Base-by-base conservation (phyloP, 805 yeast species). In the Saturnispora gosingensis region DNA sequence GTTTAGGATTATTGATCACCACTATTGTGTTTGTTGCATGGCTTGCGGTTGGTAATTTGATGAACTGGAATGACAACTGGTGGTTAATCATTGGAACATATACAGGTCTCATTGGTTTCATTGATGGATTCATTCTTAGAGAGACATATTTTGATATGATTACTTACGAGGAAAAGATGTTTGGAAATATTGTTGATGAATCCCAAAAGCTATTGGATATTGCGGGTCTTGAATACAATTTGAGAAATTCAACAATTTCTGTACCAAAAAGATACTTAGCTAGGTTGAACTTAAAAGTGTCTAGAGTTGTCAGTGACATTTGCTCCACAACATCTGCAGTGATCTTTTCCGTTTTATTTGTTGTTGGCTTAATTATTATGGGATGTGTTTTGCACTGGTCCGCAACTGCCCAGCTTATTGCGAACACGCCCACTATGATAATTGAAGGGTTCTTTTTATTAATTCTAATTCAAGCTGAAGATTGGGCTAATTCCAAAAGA, bases 51-150 rank as follows among this genome's bases (percentile, higher is more conserved):
- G 77, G 77, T 42, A 46, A 56, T 40, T 49, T 61, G 16, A 62
- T 72, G 70, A 28, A 58, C 28, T 73, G 69, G 68, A 56, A 56
- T 56, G 66, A 63, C 45, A 61, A 70, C 53, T 72, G 76, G 77
- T 72, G 75, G 75, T 58, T 72, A 42, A 70, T 73, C 40, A 72
- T 71, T 54, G 77, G 77, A 43, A 72, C 77, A 1, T 72, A 73
- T 53, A 70, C 76, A 0, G 77, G 77, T 16, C 61, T 72, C 18
- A 62, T 72, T 39, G 76, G 76, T 1, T 72, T 71, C 53, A 49
- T 69, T 46, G 76, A 72, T 55, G 75, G 76, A 2, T 73, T 70
- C 54, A 68, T 67, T 40, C 58, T 72, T 38, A 62, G 77, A 58
- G 67, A 71, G 48, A 69, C 66, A 18, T 72, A 68, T 44, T 63